Percentiles rank a stretch among this genome's conserved stretches.
Conservation (phyloP, 23 red algal species). For the Gracilaria caudata region DNA sequence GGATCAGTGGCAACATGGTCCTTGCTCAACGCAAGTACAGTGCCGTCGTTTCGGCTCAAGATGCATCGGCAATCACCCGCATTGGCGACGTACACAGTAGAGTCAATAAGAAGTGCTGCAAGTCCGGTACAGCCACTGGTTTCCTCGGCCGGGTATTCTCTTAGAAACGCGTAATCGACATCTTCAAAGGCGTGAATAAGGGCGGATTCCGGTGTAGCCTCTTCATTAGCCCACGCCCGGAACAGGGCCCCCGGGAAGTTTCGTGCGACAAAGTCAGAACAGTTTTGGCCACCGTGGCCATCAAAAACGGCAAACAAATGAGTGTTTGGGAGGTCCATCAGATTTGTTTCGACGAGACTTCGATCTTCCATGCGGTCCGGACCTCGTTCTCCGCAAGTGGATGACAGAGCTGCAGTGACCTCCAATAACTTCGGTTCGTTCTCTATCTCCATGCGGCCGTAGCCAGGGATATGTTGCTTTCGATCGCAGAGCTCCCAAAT, state of each 20-base stretch:
- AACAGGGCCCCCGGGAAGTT: slow-evolving; percentile 69
- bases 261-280: slow-evolving; percentile 69
- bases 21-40: slow-evolving; percentile 53
- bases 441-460: slow-evolving; percentile 43
- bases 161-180: slow-evolving; percentile 73
- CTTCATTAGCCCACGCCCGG: slow-evolving; percentile 51
- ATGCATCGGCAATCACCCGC: slow-evolving; percentile 90
- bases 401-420: slow-evolving; percentile 56
- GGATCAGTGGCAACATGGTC: slow-evolving; percentile 80
- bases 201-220: slow-evolving; percentile 36
- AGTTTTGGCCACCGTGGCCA: slow-evolving; percentile 87
- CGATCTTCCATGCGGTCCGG: slow-evolving; percentile 97
- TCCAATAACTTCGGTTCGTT: background rate
- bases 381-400: slow-evolving; percentile 85
- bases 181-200: slow-evolving; percentile 72
- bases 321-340: slow-evolving; percentile 30
- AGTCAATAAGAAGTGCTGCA: slow-evolving; percentile 61
- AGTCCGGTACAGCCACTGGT: slow-evolving; percentile 82
- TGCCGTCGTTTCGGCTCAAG: slow-evolving; percentile 60
- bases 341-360: slow-evolving; percentile 52
- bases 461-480: background rate
- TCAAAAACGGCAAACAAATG: slow-evolving; percentile 93
- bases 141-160: slow-evolving; percentile 12
- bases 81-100: slow-evolving; percentile 88
- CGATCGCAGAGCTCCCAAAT: slow-evolving; percentile 51